Percentiles rank a stretch among this genome's conserved stretches.
Evolutionary conservation across 2,329 filamentous ascomycete species (phyloP).

Genomic region (Chaetomium olivaceum): DNA sequence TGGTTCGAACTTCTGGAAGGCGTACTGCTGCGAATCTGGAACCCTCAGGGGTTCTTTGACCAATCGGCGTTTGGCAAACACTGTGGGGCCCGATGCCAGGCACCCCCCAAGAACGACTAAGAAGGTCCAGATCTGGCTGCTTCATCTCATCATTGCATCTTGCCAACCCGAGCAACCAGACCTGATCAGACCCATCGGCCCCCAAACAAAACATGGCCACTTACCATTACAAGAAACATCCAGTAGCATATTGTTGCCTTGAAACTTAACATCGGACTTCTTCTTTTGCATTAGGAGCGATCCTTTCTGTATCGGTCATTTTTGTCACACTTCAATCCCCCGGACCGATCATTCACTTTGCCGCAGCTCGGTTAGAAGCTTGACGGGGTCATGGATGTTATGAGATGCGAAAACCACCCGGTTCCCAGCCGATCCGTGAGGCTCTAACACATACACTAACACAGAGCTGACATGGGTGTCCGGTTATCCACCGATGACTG

Average conservation of each 20-base stretch:
- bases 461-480: not conserved
- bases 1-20: not conserved
- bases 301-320: not conserved
- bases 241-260: not conserved
- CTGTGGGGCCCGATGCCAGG: not conserved
- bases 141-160: not conserved
- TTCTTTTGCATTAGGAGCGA: not conserved
- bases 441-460: not conserved
- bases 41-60: not conserved
- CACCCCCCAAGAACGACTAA: not conserved
- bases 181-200: not conserved
- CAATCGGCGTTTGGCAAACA: not conserved
- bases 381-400: not conserved
- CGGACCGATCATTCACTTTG: not conserved
- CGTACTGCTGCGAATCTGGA: not conserved
- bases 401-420: not conserved
- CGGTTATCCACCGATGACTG: not conserved
- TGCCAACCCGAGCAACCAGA: not conserved
- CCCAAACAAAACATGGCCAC: not conserved
- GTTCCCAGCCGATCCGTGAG: not conserved
- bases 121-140: not conserved
- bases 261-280: not conserved
- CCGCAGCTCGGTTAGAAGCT: not conserved
- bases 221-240: not conserved
- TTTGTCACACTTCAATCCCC: not conserved